phyloP scores from a whole-genome alignment of 495 filamentous ascomycete genomes.

The Darksidea phi region DNA sequence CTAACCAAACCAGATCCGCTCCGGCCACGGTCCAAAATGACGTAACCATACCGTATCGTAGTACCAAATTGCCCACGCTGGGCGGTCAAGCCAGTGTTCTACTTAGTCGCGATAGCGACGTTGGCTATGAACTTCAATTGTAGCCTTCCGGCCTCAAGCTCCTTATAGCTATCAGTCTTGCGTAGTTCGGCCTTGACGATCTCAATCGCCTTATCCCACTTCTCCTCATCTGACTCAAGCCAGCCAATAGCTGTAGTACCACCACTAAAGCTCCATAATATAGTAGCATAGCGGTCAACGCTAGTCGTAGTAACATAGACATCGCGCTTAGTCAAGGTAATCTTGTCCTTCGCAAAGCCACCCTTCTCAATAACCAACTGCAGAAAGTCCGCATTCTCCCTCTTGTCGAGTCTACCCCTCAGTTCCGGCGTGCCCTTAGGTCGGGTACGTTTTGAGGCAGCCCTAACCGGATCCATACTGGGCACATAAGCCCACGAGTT shows the following conservation, averaged over 20 bases:
- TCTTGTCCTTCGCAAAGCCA: constrained; percentile 15
- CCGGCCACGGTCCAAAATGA: too few species aligned
- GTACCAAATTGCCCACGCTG: too few species aligned
- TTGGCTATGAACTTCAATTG: constrained; percentile 18
- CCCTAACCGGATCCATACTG: constrained; percentile 9
- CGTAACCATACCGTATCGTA: too few species aligned
- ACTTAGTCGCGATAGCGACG: constrained; percentile 19
- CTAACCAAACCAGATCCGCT: too few species aligned
- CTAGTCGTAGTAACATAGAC: constrained; percentile 8
- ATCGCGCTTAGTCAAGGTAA: background rate
- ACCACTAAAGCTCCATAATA: constrained; percentile 23
- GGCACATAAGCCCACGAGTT: constrained; percentile 20
- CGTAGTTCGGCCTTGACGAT: constrained; percentile 4
- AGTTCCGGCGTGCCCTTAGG: constrained; percentile 9
- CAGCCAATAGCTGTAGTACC: constrained; percentile 13
- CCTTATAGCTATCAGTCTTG: constrained; percentile 14
- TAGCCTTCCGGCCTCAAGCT: constrained; percentile 3
- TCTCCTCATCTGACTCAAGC: constrained; percentile 16
- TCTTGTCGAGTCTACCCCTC: constrained; percentile 12
- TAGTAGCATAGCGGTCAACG: constrained; percentile 10
- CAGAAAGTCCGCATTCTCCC: constrained; percentile 7
- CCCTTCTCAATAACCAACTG: constrained; percentile 7
- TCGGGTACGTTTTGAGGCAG: constrained; percentile 8
- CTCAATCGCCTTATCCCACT: constrained; percentile 19
- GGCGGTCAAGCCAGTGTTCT: too few species aligned